These are phyloP conservation scores for Blastocystis sp. DNA, from an alignment of 352 stramenopile species.

Conservation along the genomic window DNA sequence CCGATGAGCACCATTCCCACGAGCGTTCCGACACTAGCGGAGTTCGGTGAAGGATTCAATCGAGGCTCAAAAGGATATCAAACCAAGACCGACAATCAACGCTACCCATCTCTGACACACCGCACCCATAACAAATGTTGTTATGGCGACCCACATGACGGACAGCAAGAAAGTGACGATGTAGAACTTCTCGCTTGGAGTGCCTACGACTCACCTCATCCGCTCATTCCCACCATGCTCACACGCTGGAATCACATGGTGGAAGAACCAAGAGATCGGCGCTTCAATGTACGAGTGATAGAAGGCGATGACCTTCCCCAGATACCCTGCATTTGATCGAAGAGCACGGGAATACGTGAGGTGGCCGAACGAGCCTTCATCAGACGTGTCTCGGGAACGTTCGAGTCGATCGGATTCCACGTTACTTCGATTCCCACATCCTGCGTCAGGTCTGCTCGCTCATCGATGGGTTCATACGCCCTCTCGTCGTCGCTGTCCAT, in stretches of 20 bases:
- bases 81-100: background rate
- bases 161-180: slow-evolving; percentile 59
- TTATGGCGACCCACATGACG: slow-evolving; percentile 60
- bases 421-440: background rate
- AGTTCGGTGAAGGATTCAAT: background rate
- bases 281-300: background rate
- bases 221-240: background rate
- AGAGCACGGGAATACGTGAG: background rate
- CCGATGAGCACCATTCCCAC: slow-evolving; percentile 62
- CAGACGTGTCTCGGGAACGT: background rate
- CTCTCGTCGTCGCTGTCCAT: slow-evolving; percentile 23
- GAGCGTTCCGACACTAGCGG: slow-evolving; percentile 40
- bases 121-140: slow-evolving; percentile 56
- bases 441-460: background rate
- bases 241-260: background rate
- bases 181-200: background rate
- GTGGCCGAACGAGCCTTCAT: background rate
- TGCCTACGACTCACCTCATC: background rate
- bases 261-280: slow-evolving; percentile 7
- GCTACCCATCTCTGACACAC: slow-evolving; percentile 60
- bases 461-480: slow-evolving; percentile 8
- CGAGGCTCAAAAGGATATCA: slow-evolving; percentile 12
- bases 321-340: background rate
- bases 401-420: background rate
- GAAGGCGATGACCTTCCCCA: background rate